These are phyloP conservation scores for Knoxdaviesia proteae DNA, from an alignment of 2,329 filamentous ascomycete genomes.

Conservation along the genomic window DNA sequence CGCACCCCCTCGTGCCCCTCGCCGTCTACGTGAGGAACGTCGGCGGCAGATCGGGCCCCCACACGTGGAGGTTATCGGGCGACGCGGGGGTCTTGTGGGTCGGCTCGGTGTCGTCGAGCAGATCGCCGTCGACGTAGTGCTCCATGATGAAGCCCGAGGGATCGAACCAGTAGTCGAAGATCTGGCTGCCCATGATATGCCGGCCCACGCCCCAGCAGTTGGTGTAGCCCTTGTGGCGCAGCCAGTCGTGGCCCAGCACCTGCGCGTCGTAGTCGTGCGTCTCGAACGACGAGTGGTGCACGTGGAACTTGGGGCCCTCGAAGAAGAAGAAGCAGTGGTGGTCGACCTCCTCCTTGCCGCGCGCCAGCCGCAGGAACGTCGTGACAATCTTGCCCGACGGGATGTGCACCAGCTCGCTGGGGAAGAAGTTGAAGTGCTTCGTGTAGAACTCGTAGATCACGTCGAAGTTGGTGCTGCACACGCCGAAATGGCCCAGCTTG, in stretches of 20 bases:
- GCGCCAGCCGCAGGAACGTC: constrained; percentile 23
- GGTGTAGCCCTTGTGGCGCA: constrained; percentile 38
- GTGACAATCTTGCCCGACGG: constrained; percentile 16
- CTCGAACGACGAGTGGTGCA: constrained; percentile 51
- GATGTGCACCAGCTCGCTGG: constrained; percentile 18
- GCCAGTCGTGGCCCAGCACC: constrained; percentile 48
- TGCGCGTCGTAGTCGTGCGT: constrained; percentile 54
- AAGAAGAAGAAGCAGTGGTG: constrained; percentile 31
- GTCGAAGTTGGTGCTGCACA: constrained; percentile 29
- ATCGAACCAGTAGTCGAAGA: constrained; percentile 36
- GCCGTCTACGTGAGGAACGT: constrained; percentile 4
- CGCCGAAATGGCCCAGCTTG: constrained; percentile 33
- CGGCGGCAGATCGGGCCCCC: constrained; percentile 11
- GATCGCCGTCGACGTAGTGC: constrained; percentile 51
- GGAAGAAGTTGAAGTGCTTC: constrained; percentile 26
- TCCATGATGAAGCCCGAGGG: constrained; percentile 41
- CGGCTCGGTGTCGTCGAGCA: constrained; percentile 33
- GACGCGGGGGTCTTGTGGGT: constrained; percentile 18
- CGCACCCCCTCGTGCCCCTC: neutral
- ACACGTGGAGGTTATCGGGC: constrained; percentile 22
- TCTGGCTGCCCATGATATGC: constrained; percentile 48
- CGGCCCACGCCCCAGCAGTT: constrained; percentile 52
- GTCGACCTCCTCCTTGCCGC: constrained; percentile 22
- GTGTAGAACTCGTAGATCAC: constrained; percentile 27
- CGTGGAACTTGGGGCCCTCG: constrained; percentile 24